Percentiles rank a stretch among this genome's conserved stretches.
Conservation (phyloP, 2,329 filamentous ascomycete species). For the Akanthomyces dipterigenus region DNA sequence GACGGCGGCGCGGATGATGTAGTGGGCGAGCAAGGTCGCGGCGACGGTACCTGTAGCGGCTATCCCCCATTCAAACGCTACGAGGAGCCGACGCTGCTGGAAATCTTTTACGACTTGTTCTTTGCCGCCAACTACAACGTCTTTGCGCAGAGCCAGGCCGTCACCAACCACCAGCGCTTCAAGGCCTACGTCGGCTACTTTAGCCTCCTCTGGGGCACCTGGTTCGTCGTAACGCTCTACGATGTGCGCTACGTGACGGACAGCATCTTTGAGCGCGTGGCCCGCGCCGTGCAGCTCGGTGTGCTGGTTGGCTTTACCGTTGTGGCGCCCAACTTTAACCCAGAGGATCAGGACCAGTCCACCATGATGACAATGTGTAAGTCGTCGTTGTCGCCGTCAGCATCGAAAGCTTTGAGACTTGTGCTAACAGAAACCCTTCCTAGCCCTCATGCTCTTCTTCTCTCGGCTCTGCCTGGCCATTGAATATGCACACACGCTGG, state of each 20-base stretch:
- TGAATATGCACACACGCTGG: conserved; percentile 45
- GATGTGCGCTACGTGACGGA: conserved; percentile 61
- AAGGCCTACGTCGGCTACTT: conserved; percentile 32
- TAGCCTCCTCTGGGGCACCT: conserved; percentile 60
- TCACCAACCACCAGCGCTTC: conserved; percentile 26
- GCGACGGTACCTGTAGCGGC: neutral
- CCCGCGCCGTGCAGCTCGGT: conserved; percentile 53
- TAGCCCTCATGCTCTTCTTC: conserved; percentile 40
- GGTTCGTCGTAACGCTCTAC: conserved; percentile 57
- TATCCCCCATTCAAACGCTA: conserved; percentile 14
- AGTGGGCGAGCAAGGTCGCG: neutral
- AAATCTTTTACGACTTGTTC: conserved; percentile 34
- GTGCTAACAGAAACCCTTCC: too few relatives aligned
- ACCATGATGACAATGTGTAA: conserved; percentile 36
- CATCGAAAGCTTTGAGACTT: too few relatives aligned
- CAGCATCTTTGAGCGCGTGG: conserved; percentile 54
- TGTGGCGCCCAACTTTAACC: conserved; percentile 43
- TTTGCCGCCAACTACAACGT: conserved; percentile 56
- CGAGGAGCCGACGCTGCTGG: conserved; percentile 29
- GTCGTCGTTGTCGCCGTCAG: conserved; percentile 10
- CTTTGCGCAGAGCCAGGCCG: conserved; percentile 34
- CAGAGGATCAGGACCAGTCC: conserved; percentile 28
- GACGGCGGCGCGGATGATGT: neutral
- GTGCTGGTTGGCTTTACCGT: conserved; percentile 61
- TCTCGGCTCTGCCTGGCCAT: conserved; percentile 46